phyloP scores from a whole-genome alignment of 495 filamentous ascomycete species.

The Lentithecium fluviatile region DNA sequence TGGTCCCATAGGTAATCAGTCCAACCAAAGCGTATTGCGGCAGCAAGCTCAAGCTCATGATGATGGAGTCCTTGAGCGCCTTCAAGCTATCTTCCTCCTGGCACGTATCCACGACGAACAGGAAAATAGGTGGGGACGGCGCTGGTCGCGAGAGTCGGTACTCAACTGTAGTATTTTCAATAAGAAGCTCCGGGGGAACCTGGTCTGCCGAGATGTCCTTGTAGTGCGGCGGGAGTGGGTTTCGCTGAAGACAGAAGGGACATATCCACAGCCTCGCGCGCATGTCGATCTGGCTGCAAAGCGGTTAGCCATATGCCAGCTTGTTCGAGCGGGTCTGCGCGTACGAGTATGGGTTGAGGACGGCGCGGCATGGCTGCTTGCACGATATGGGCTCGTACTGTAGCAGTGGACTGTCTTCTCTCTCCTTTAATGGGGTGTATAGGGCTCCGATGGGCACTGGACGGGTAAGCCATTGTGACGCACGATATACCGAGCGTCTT shows the following conservation, averaged over 20 bases:
- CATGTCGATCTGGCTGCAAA: constrained; percentile 81
- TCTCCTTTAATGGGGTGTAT: constrained; percentile 96
- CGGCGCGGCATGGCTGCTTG: constrained; percentile 92
- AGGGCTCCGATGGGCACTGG: constrained; percentile 89
- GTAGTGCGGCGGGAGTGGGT: constrained; percentile 93
- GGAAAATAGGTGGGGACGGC: constrained; percentile 90
- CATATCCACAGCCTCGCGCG: constrained; percentile 97
- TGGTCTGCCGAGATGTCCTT: constrained; percentile 96
- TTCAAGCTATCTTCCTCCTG: constrained; percentile 97
- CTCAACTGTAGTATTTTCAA: constrained; percentile 92
- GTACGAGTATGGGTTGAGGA: constrained; percentile 95
- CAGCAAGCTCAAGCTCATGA: constrained; percentile 94
- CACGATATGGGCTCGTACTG: constrained; percentile 98
- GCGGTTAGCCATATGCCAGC: constrained; percentile 7
- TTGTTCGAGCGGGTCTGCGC: constrained; percentile 36
- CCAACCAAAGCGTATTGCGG: constrained; percentile 93
- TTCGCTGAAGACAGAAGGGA: constrained; percentile 95
- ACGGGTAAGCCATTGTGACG: constrained; percentile 8
- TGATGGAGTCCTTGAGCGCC: constrained; percentile 90
- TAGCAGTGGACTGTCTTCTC: constrained; percentile 80
- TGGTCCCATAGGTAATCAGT: constrained; percentile 93
- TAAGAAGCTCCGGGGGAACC: constrained; percentile 94
- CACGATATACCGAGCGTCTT: not conserved
- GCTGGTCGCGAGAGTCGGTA: constrained; percentile 92
- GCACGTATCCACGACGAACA: constrained; percentile 98